These are phyloP conservation scores for Entomortierella parvispora DNA, from an alignment of 192 early-diverging fungal genomes.

Conservation along the genomic window DNA sequence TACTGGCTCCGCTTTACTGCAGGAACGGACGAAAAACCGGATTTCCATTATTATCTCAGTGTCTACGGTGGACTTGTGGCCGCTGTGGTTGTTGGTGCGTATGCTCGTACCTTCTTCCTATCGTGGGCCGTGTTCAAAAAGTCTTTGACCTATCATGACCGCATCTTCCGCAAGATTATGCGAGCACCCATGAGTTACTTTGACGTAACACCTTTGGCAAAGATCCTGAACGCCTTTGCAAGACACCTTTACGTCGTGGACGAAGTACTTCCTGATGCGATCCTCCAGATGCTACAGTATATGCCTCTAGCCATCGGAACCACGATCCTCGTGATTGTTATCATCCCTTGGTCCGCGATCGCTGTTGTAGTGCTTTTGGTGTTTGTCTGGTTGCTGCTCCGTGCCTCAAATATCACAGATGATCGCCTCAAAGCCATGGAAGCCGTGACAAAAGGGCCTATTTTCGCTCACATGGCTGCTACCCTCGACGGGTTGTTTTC, in stretches of 20 bases:
- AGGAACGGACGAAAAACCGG: slow-evolving; percentile 20
- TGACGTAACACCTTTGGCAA: slow-evolving; percentile 75
- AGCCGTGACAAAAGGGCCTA: slow-evolving; percentile 72
- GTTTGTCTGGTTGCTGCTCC: slow-evolving; percentile 56
- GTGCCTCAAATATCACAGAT: slow-evolving; percentile 56
- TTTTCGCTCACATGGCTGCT: slow-evolving; percentile 77
- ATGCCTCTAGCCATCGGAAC: slow-evolving; percentile 58
- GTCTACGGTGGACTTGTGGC: slow-evolving; percentile 67
- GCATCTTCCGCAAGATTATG: slow-evolving; percentile 68
- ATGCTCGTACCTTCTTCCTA: slow-evolving; percentile 63
- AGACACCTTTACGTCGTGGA: slow-evolving; percentile 53
- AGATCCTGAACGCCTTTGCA: slow-evolving; percentile 73
- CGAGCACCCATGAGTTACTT: slow-evolving; percentile 76
- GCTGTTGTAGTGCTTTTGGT: slow-evolving; percentile 56
- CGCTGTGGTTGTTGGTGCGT: slow-evolving; percentile 63
- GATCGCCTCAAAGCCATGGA: slow-evolving; percentile 68
- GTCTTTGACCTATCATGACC: slow-evolving; percentile 65
- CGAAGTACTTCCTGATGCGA: slow-evolving; percentile 50
- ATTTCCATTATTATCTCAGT: slow-evolving; percentile 58
- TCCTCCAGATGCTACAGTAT: slow-evolving; percentile 53
- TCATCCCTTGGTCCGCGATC: slow-evolving; percentile 72
- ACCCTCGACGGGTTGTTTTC: slow-evolving; percentile 77
- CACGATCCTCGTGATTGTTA: slow-evolving; percentile 63
- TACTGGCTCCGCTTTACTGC: slow-evolving; percentile 58
- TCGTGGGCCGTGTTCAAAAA: slow-evolving; percentile 61